phyloP scores from a whole-genome alignment of 257 asterid genomes.

The Solanum lycopersicoides region DNA sequence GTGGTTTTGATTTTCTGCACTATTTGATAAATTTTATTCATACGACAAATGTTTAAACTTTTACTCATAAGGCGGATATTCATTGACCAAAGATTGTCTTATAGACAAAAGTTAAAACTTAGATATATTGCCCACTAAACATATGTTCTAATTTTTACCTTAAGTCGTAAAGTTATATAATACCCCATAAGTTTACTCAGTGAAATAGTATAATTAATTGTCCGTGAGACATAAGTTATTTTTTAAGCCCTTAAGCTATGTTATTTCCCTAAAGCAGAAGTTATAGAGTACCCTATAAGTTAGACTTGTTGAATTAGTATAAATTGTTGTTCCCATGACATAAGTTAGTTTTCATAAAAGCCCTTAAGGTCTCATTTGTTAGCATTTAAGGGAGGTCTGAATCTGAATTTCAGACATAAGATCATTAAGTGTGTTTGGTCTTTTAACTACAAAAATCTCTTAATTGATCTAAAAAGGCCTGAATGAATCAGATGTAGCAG shows the following conservation, averaged over 20 bases:
- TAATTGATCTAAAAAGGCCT: too few species aligned
- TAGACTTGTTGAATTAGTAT: not conserved
- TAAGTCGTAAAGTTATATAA: not conserved
- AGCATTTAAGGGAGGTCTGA: too few species aligned
- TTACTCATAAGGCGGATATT: too few species aligned
- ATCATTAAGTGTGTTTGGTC: too few species aligned
- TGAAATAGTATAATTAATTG: not conserved
- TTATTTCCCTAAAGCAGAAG: not conserved
- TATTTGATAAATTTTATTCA: not conserved
- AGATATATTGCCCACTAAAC: not conserved
- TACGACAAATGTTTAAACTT: too few species aligned
- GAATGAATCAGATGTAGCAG: too few species aligned
- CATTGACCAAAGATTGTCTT: too few species aligned
- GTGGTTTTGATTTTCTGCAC: too few species aligned
- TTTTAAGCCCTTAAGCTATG: not conserved
- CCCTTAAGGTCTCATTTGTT: not conserved
- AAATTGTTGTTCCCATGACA: not conserved
- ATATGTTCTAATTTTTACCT: not conserved
- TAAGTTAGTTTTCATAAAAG: not conserved
- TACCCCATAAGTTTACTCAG: not conserved
- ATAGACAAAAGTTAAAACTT: not conserved
- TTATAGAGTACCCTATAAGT: not conserved
- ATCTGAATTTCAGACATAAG: too few species aligned
- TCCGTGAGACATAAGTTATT: not conserved
- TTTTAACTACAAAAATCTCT: too few species aligned